Evolutionary conservation across 2,329 filamentous ascomycete genomes (phyloP).

Genomic region (Cladosporium sp.): DNA sequence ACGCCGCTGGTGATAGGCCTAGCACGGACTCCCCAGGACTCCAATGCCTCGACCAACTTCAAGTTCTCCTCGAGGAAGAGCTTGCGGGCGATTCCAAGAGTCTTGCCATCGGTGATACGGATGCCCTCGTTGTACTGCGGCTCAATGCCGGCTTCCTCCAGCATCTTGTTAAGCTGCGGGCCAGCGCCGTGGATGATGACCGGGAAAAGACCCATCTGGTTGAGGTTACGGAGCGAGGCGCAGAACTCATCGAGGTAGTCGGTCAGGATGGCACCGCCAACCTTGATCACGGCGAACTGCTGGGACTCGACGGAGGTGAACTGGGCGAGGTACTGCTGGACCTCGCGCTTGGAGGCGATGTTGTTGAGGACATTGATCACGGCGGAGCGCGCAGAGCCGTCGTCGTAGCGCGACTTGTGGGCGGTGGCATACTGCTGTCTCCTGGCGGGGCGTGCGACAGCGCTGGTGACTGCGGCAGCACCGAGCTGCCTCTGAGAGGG

Average conservation of each 20-base stretch:
- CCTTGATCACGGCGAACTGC: conserved; percentile 98
- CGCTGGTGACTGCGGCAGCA: conserved; percentile 12
- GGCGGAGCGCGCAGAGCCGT: conserved; percentile 71
- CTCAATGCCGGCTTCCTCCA: conserved; percentile 88
- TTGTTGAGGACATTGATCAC: conserved; percentile 91
- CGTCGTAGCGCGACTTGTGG: conserved; percentile 38
- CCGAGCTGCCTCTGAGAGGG: conserved; percentile 15
- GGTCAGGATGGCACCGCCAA: conserved; percentile 92
- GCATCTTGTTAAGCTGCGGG: conserved; percentile 87
- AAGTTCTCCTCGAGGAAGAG: conserved; percentile 95
- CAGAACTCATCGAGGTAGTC: conserved; percentile 92
- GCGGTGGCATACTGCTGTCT: conserved; percentile 26
- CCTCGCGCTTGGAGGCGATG: conserved; percentile 93
- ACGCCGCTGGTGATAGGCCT: conserved; percentile 87
- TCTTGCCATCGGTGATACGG: conserved; percentile 92
- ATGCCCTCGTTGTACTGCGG: conserved; percentile 97
- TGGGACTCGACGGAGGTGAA: conserved; percentile 96
- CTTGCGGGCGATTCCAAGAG: conserved; percentile 83
- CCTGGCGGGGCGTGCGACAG: conserved; percentile 10
- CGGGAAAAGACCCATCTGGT: conserved; percentile 91
- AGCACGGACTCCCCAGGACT: conserved; percentile 84
- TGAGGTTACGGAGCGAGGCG: conserved; percentile 83
- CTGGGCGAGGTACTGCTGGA: conserved; percentile 95
- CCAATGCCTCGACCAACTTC: conserved; percentile 84
- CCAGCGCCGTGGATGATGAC: conserved; percentile 95